phyloP scores from a whole-genome alignment of 805 yeast genomes.

The Lachancea cidri region DNA sequence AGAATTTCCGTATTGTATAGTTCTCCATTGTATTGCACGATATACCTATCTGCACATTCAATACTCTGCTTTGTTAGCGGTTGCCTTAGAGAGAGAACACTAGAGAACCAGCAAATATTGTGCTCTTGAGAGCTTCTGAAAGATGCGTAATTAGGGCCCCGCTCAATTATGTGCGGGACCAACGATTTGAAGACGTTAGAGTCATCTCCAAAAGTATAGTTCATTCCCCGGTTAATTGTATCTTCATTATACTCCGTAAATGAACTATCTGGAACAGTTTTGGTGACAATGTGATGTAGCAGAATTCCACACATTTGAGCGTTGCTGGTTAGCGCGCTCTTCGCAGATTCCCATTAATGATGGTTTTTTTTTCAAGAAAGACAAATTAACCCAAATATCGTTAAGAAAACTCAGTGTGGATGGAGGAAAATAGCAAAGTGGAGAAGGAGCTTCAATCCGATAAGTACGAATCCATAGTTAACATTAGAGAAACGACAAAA shows the following conservation, averaged over 20 bases:
- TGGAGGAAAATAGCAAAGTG: no score
- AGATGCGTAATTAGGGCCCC: constrained; percentile 63
- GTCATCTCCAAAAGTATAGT: not conserved
- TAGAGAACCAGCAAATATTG: constrained; percentile 44
- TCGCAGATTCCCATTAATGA: no score
- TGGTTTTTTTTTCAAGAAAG: no score
- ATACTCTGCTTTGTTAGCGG: constrained; percentile 80
- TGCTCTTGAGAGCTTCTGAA: constrained; percentile 13
- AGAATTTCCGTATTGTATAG: constrained; percentile 58
- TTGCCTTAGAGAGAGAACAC: constrained; percentile 73
- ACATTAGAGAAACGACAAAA: not conserved
- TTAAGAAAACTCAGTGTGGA: no score
- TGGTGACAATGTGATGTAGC: constrained; percentile 26
- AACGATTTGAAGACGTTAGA: constrained; percentile 31
- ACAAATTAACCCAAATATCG: no score
- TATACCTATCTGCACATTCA: constrained; percentile 27
- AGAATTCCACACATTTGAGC: constrained; percentile 55
- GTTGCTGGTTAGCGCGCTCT: no score
- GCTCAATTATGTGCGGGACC: constrained; percentile 42
- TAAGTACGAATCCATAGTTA: not conserved
- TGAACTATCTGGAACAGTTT: constrained; percentile 8
- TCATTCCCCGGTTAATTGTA: not conserved
- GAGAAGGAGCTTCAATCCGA: not conserved
- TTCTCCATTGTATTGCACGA: constrained; percentile 88
- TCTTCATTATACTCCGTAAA: constrained; percentile 18